Conservation (phyloP, 1,284 basidiomycete species). For the Ceratobasidium sp. region DNA sequence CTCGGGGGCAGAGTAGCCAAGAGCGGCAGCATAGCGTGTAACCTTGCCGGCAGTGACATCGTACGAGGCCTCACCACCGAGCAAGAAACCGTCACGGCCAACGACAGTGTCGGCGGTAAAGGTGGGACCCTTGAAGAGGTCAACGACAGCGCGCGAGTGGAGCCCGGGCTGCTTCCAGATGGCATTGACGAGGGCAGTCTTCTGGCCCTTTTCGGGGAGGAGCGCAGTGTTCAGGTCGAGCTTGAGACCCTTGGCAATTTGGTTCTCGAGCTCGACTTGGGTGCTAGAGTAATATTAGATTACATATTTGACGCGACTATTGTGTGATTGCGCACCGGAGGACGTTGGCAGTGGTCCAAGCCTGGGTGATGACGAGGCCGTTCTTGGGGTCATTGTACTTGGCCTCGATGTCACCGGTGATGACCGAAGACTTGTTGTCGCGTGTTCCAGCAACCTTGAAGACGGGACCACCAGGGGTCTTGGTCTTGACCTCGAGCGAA, state of each 20-base stretch:
- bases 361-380: conserved; percentile 87
- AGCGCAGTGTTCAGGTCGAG: conserved; percentile 87
- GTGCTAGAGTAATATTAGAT: conserved; percentile 52
- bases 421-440: conserved; percentile 73
- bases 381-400: conserved; percentile 88
- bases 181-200: conserved; percentile 79
- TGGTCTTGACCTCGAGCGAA: conserved; percentile 90
- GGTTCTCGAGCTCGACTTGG: conserved; percentile 95
- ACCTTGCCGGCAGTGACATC: conserved; percentile 94
- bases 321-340: conserved; percentile 58
- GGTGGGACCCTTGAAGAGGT: conserved; percentile 97
- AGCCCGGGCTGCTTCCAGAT: conserved; percentile 97
- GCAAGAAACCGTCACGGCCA: conserved; percentile 95
- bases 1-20: conserved; percentile 95
- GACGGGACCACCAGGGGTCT: conserved; percentile 84
- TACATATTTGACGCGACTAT: background rate
- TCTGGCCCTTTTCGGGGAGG: conserved; percentile 80
- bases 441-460: conserved; percentile 84
- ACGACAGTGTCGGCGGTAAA: conserved; percentile 95
- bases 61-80: conserved; percentile 95
- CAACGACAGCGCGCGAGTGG: conserved; percentile 89
- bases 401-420: conserved; percentile 87
- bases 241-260: conserved; percentile 97
- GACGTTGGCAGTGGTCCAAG: conserved; percentile 93
- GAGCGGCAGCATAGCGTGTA: conserved; percentile 88